A percentile compares a stretch with the other conserved stretches of the same genome.
These are phyloP conservation scores for Quercus parvula DNA, from an alignment of 306 rosid genomes.

Conservation along the genomic window DNA sequence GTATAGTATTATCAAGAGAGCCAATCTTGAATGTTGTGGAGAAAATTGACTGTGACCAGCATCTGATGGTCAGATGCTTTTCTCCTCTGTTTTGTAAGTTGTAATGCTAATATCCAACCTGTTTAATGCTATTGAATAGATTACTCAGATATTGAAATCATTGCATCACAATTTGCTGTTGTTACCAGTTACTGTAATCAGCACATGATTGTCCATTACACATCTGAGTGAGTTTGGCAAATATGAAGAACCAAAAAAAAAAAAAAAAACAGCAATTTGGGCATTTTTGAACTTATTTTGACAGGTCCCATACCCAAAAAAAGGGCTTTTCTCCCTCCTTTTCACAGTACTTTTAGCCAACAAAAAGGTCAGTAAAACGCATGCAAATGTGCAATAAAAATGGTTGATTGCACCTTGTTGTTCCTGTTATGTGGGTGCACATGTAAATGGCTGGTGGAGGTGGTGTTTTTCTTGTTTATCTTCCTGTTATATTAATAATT, in stretches of 20 bases:
- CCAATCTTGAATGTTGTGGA: background rate
- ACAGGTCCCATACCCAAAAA: too few species aligned
- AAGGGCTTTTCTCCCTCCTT: too few species aligned
- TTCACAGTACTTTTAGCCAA: too few species aligned
- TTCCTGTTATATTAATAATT: background rate
- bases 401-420: background rate
- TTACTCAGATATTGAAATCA: background rate
- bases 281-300: too few species aligned
- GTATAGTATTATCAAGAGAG: background rate
- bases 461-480: slow-evolving; percentile 9
- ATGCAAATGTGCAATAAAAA: too few species aligned
- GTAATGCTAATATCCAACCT: background rate
- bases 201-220: background rate
- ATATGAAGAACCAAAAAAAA: background rate
- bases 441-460: background rate
- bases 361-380: too few species aligned
- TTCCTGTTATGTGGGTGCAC: background rate
- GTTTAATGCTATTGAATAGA: background rate
- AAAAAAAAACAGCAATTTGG: too few species aligned
- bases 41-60: background rate
- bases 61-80: background rate
- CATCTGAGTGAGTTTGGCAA: background rate
- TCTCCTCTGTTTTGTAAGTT: background rate
- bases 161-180: slow-evolving; percentile 7
- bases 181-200: background rate